Base-by-base conservation (phyloP, 2,329 filamentous ascomycete genomes). In the Magnaporthiopsis rhizophila region DNA sequence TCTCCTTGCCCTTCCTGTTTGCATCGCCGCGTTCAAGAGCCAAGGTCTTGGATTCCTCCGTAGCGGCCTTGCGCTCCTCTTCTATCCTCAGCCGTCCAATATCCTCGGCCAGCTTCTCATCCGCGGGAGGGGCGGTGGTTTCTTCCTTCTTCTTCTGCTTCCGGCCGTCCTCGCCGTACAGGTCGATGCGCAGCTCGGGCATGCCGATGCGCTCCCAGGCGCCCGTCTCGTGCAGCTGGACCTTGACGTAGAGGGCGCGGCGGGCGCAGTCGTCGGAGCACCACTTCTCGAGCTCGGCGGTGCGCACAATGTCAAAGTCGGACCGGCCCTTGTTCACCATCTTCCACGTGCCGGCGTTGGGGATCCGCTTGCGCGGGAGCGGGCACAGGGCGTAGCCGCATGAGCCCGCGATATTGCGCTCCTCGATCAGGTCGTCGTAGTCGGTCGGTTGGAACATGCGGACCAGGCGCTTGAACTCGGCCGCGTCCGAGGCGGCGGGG, bases 381-480 rank as follows among this genome's bases (percentile, higher is more conserved):
- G 85, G 77, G 74, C 95, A 99, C 34, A 98, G 81, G 0, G 85
- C 81, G 74, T 97, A 98, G 1, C 92, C 95, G 77, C 95, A 99
- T 26, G 85, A 82, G 58, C 83, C 85, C 69, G 91, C 88, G 68
- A 91, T 89, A 74, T 96, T 96, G 71, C 95, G 90, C 79, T 99
- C 95, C 68, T 89, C 84, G 66, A 97, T 87, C 62, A 98, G 80
- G 68, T 91, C 89, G 72, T 97, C 92, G 78, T 96, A 96, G 78
- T 99, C 94, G 63, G 84, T 83, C 0, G 93, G 91, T 73, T 94
- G 91, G 76, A 97, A 98, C 58, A 86, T 81, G 12, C 83, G 78
- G 30, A 98, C 78, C 50, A 86, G 83, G 3, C 79, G 72, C 69
- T 88, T 87, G 77, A 98, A 92, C 64, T 79, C 78, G 56, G 77